Evolutionary conservation across 306 rosid genomes (phyloP).

Genomic region (Castanea crenata): DNA sequence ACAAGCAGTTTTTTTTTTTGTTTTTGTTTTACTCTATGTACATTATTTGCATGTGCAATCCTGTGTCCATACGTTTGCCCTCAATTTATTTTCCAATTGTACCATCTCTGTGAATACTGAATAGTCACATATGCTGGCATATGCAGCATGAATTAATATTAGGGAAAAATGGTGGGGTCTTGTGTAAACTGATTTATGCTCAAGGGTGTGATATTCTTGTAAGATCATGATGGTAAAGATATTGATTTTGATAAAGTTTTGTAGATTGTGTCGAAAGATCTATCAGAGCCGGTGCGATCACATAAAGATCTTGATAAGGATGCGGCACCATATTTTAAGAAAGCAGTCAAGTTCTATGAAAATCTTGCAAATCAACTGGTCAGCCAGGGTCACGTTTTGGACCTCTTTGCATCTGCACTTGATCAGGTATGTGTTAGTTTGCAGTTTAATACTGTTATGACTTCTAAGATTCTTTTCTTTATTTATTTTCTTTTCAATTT

Average conservation of each 20-base stretch:
- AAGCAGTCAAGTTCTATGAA: slow-evolving; percentile 89
- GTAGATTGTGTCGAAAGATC: slow-evolving; percentile 90
- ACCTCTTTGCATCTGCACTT: slow-evolving; percentile 94
- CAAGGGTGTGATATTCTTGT: not conserved
- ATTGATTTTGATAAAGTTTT: slow-evolving; percentile 26
- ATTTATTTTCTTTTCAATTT: not conserved
- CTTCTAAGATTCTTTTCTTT: slow-evolving; percentile 5
- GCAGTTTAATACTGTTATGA: slow-evolving; percentile 18
- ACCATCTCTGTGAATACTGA: no score
- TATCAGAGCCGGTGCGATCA: slow-evolving; percentile 94
- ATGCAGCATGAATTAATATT: no score
- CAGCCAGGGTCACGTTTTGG: slow-evolving; percentile 94
- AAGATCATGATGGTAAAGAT: slow-evolving; percentile 16
- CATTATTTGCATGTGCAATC: no score
- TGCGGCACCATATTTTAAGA: slow-evolving; percentile 90
- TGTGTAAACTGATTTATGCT: slow-evolving; percentile 1
- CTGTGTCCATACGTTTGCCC: no score
- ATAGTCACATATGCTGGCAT: no score
- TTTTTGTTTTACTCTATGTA: no score
- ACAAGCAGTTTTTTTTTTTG: no score
- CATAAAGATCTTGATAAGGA: slow-evolving; percentile 98
- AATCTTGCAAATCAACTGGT: slow-evolving; percentile 82
- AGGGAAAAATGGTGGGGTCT: no score
- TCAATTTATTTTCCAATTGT: no score
- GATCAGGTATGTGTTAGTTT: slow-evolving; percentile 75